phyloP scores from a whole-genome alignment of 2,329 filamentous ascomycete genomes.

The Trichoderma harzianum region DNA sequence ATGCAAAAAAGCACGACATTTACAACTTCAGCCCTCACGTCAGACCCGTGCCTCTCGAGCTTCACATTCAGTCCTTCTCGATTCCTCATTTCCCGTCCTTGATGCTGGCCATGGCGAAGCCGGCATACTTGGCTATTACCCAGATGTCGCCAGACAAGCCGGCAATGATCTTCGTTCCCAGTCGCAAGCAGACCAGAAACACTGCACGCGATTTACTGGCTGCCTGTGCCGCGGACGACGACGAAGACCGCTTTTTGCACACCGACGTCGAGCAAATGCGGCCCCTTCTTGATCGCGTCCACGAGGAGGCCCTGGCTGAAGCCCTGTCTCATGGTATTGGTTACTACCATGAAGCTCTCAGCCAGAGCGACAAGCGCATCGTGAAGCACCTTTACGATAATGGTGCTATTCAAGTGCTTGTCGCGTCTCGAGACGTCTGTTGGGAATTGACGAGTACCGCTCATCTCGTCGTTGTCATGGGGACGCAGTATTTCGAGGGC shows the following conservation, averaged over 20 bases:
- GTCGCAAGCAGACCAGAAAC: constrained; percentile 83
- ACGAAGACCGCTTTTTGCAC: constrained; percentile 92
- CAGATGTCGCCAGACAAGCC: constrained; percentile 88
- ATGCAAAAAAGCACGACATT: constrained; percentile 94
- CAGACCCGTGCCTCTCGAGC: constrained; percentile 81
- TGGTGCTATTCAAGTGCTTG: constrained; percentile 82
- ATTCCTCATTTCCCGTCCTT: constrained; percentile 96
- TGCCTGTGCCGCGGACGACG: constrained; percentile 82
- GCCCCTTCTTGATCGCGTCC: constrained; percentile 76
- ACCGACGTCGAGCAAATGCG: constrained; percentile 77
- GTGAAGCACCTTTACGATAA: constrained; percentile 88
- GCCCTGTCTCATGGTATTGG: constrained; percentile 91
- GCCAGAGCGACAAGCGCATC: constrained; percentile 83
- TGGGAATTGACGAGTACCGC: constrained; percentile 90
- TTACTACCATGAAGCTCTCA: constrained; percentile 95
- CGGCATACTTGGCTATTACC: constrained; percentile 82
- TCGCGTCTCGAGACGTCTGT: constrained; percentile 78
- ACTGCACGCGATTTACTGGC: constrained; percentile 84
- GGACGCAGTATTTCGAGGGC: constrained; percentile 95
- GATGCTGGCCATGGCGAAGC: constrained; percentile 98
- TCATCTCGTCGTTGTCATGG: constrained; percentile 93
- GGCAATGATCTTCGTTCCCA: constrained; percentile 87
- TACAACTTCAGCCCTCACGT: constrained; percentile 97
- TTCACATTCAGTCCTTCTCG: constrained; percentile 92
- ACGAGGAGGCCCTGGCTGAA: constrained; percentile 83